Percentiles rank a stretch among this genome's conserved stretches.
Conservation (phyloP, 2,329 filamentous ascomycete genomes). For the Epichloe scottii region DNA sequence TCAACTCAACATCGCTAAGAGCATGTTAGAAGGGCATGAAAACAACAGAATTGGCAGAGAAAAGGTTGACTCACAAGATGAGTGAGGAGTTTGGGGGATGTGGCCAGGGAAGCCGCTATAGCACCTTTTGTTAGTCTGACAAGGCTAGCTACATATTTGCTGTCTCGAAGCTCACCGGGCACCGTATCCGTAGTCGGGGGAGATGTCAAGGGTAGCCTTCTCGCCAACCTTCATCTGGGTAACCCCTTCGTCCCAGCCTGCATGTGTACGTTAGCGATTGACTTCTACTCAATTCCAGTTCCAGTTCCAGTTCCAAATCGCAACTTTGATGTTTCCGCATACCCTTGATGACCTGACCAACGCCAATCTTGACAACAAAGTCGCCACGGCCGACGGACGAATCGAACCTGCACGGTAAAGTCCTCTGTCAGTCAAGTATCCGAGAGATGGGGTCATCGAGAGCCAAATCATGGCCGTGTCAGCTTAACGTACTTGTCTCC, state of each 20-base stretch:
- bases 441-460: background rate
- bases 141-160: background rate
- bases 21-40: background rate
- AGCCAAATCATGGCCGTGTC: background rate
- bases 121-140: background rate
- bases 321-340: conserved; percentile 10
- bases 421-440: background rate
- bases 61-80: conserved; percentile 3
- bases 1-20: conserved; percentile 6
- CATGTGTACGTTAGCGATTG: conserved; percentile 1
- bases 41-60: background rate
- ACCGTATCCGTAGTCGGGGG: conserved; percentile 22
- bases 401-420: conserved; percentile 58
- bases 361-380: conserved; percentile 68
- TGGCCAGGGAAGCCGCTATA: conserved; percentile 62
- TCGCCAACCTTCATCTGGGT: conserved; percentile 79
- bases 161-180: conserved; percentile 32
- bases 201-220: conserved; percentile 75
- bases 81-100: conserved; percentile 41
- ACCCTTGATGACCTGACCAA: conserved; percentile 81
- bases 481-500: conserved; percentile 52
- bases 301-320: conserved; percentile 7
- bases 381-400: conserved; percentile 66
- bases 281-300: background rate
- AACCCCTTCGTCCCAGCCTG: conserved; percentile 81